Evolutionary conservation across 148 eudicot species (phyloP), one percentile per base, ranked within the genome.

Genomic region (Cornus kousa): DNA sequence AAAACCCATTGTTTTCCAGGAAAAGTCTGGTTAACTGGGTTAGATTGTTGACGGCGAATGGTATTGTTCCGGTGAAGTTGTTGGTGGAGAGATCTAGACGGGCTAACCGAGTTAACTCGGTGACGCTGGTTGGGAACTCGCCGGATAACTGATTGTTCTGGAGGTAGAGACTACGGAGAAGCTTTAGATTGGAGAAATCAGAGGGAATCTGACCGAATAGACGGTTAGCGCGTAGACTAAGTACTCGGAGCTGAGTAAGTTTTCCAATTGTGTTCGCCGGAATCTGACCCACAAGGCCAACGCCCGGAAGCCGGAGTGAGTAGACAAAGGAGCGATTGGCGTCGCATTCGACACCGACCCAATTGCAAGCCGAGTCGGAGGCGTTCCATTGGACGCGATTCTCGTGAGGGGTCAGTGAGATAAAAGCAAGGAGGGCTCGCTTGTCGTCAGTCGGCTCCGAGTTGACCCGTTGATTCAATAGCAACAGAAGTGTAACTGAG

Each of bases 71-170:
- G 17, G 87, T 71, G 76, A 93, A 90, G 19, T 79, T 82, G 75
- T 93, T 93, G 31, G 23, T 16, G 6, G 95, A 90, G 46, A 93
- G 69, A 79, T 93, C 97, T 3, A 93, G 70, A 0, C 95, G 89
- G 23, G 75, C 60, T 37, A 93, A 71, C 28, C 91, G 84, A 66
- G 86, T 82, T 19, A 93, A 40, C 73, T 71, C 80, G 46, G 87
- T 74, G 70, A 91, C 10, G 60, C 87, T 80, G 53, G 84, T 0
- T 7, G 94, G 94, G 20, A 91, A 84, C 4, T 79, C 73, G 12
- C 91, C 88, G 50, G 89, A 72, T 17, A 91, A 68, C 2, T 37
- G 22, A 35, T 91, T 91, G 2, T 72, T 64, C 7, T 89, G 90
- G 64, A 89, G 32, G 78, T 89, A 91, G 19, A 89, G 48, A 2